phyloP scores from a whole-genome alignment of 108 stramenopile species.

The Conticribra guillardii region DNA sequence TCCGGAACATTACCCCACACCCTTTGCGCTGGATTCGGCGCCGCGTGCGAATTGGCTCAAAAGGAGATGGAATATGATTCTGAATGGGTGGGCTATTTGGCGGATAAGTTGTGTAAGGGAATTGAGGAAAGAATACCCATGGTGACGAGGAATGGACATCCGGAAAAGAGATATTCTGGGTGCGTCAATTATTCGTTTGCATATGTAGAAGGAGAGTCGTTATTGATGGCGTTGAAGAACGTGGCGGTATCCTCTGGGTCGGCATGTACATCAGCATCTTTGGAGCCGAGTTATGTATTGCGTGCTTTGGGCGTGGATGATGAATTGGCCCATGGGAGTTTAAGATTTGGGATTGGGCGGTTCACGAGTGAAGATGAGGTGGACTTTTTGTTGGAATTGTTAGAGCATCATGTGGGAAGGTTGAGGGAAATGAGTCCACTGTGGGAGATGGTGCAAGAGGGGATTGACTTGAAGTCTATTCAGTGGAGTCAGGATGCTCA shows the following conservation, averaged over 20 bases:
- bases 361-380: slow-evolving; percentile 98
- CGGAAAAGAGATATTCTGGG: slow-evolving; percentile 88
- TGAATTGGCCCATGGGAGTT: slow-evolving; percentile 96
- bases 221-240: slow-evolving; percentile 98
- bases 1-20: slow-evolving; percentile 90
- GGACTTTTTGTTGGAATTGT: slow-evolving; percentile 93
- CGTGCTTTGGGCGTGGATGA: slow-evolving; percentile 98
- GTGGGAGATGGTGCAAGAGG: slow-evolving; percentile 99
- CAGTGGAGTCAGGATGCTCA: slow-evolving; percentile 98
- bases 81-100: slow-evolving; percentile 76
- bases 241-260: slow-evolving; percentile 97
- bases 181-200: slow-evolving; percentile 98
- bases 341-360: slow-evolving; percentile 97
- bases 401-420: slow-evolving; percentile 91
- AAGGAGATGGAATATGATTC: slow-evolving; percentile 89
- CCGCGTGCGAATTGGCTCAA: slow-evolving; percentile 87
- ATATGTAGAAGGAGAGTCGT: slow-evolving; percentile 97
- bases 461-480: slow-evolving; percentile 97
- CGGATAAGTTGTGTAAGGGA: slow-evolving; percentile 80
- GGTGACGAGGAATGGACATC: slow-evolving; percentile 94
- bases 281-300: slow-evolving; percentile 99
- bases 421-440: slow-evolving; percentile 98
- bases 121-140: slow-evolving; percentile 88
- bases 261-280: slow-evolving; percentile 97
- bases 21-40: slow-evolving; percentile 94